Base-by-base conservation (phyloP, 1,284 basidiomycete genomes). In the Tylopilus orsonianus region DNA sequence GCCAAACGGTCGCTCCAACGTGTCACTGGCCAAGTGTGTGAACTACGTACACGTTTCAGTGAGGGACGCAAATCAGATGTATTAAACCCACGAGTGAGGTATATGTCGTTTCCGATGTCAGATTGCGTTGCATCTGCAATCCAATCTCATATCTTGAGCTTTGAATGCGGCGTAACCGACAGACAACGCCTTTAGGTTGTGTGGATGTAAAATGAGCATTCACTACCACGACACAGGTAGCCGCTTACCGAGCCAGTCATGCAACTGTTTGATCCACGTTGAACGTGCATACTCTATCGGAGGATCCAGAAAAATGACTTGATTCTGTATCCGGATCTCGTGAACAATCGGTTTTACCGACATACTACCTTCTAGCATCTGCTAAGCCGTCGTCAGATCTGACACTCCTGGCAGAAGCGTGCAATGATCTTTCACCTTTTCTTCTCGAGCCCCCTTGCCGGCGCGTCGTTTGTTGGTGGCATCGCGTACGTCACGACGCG, bases 231-330 rank as follows among this genome's bases (percentile, higher is more conserved):
- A 38, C 34, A 9, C 60, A 65, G 26, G n/a, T 5, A 52, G 19
- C 34, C 8, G 58, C 72, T 39, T 53, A 85, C 89, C 90, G 12
- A 97, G 74, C 84, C 92, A 93, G 53, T 89, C 86, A 65, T 99
- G 95, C 52, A 99, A 73, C 64, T 96, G 90, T 44, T 80, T 81
- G 55, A 97, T 84, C 96, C 96, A 99, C 14, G 83, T 87, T 44
- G 90, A 85, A 30, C 95, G 83, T 0, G 95, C 93, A 57, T 91
- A 83, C 69, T 99, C 96, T 71, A 98, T 91, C 45, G 96, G 96
- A 8, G 97, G 97, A 66, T 99, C 95, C 42, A 98, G 78, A 75
- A 97, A 97, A 69, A 99, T 97, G 59, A 97, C 92, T 67, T 99
- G 96, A 66, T 98, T 97, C 65, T 95, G 91, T 77, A 99, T 97